A percentile compares a stretch with the other conserved stretches of the same genome.
Evolutionary conservation across 495 filamentous ascomycete species (phyloP).

Genomic region (Neurospora sp.): DNA sequence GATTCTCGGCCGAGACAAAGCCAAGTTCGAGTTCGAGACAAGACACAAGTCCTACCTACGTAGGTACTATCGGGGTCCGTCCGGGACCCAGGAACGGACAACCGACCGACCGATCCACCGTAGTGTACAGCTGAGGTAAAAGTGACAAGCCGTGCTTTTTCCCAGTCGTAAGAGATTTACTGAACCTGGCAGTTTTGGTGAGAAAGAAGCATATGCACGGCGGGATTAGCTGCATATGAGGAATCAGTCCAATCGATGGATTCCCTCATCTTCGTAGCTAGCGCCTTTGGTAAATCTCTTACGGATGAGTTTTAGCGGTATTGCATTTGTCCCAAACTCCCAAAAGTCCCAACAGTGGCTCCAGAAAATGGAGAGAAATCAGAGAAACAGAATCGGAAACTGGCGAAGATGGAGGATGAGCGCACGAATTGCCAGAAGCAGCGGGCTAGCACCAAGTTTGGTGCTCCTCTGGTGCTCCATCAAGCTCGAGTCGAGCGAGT

Average conservation of each 20-base stretch:
- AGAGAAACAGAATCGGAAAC: not conserved
- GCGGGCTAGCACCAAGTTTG: not conserved
- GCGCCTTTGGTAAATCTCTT: no score
- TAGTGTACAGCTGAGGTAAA: not conserved
- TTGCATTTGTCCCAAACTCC: not conserved
- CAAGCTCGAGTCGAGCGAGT: no score
- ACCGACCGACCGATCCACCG: not conserved
- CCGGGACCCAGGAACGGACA: not conserved
- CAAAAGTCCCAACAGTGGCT: not conserved
- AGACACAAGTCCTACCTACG: not conserved
- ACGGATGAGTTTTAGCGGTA: no score
- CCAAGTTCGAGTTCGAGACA: not conserved
- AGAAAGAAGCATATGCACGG: no score
- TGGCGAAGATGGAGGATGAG: not conserved
- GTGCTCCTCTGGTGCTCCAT: no score
- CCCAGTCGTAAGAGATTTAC: no score
- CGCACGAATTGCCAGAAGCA: not conserved
- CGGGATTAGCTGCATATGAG: no score
- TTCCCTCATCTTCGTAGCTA: no score
- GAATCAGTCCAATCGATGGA: no score
- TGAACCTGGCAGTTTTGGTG: no score
- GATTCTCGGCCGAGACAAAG: not conserved
- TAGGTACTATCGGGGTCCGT: not conserved
- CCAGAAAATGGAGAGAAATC: not conserved
- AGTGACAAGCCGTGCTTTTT: not conserved